These are phyloP conservation scores for Gentiana macrophylla DNA, from an alignment of 257 asterid genomes.

Conservation along the genomic window DNA sequence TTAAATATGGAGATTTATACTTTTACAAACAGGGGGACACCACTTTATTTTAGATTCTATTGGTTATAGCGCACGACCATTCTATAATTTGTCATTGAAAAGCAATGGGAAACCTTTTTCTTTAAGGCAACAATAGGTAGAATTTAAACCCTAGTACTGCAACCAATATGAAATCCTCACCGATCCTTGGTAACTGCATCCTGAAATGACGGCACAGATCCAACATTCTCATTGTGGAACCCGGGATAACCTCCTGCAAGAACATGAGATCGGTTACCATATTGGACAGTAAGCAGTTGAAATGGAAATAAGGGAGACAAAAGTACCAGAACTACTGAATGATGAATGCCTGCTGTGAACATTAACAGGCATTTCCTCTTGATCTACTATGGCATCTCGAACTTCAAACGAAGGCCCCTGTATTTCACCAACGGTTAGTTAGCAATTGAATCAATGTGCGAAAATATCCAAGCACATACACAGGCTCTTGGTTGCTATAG, in stretches of 20 bases:
- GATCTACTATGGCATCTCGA: slow-evolving; percentile 27
- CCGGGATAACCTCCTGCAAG: slow-evolving; percentile 31
- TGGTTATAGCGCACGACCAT: too few species aligned
- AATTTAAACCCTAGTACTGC: too few species aligned
- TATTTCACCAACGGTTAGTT: slow-evolving; percentile 4
- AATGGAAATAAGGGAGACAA: slow-evolving; percentile 10
- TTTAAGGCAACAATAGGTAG: too few species aligned
- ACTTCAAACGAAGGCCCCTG: slow-evolving; percentile 47
- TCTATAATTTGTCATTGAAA: too few species aligned
- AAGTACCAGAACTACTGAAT: slow-evolving; percentile 45
- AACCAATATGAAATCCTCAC: slow-evolving; percentile 21
- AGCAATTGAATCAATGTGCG: too few species aligned
- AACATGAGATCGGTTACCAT: background rate
- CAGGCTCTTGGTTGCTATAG: too few species aligned
- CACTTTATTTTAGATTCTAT: too few species aligned
- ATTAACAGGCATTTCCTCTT: slow-evolving; percentile 32
- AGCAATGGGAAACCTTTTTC: too few species aligned
- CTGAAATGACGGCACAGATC: slow-evolving; percentile 27
- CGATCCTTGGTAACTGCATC: slow-evolving; percentile 55
- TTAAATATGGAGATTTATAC: too few species aligned
- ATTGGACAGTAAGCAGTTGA: background rate
- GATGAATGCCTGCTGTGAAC: slow-evolving; percentile 44
- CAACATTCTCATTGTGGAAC: slow-evolving; percentile 34
- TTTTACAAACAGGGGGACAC: too few species aligned
- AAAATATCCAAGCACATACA: too few species aligned